Evolutionary conservation across 176 grass and related monocot species (phyloP), one percentile per base, ranked within the genome.

Genomic region (Microstegium vimineum): DNA sequence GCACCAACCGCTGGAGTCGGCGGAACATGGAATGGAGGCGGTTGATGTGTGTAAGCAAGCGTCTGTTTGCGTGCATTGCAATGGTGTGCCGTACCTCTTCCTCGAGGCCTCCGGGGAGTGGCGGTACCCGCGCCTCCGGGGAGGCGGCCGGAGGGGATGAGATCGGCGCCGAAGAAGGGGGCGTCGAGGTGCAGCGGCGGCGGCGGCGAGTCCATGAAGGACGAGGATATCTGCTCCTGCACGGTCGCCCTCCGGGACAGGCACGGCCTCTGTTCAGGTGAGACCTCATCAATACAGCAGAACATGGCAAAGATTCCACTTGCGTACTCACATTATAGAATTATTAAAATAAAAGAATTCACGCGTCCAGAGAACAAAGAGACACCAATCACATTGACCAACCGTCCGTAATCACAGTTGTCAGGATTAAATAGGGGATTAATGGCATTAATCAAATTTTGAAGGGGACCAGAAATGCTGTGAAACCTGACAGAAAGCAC

Each of bases 91-190:
- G 67, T 87, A 94, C 87, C 90, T 93, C 97, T 76, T 99, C 97
- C 81, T 99, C 93, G 37, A 99, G 82, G 8, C 88, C 91, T 10
- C 89, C 85, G 25, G 97, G 56, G 97, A 90, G 75, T 89, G 97
- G 83, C 86, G 88, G 76, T 87, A 90, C 22, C 93, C 87, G 81
- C 90, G 93, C 84, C 84, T 83, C 30, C 81, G 85, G 66, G 93
- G 68, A 83, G 85, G 62, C 85, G 90, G 22, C 87, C 90, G 32
- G 93, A 92, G 6, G 87, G 93, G 30, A 94, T 77, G 15, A 92
- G 70, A 37, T 92, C 93, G 64, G 85, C 79, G 59, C 85, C 87
- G 57, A 90, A 90, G 60, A 90, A 94, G 16, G 90, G 79, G 8
- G n/a, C 51, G 16, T 83, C 82, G 43, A 86, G 59, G 74, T 94